Evolutionary conservation across 2,329 filamentous ascomycete species (phyloP), one percentile per base, ranked within the genome.

Genomic region (Beauveria sp.): DNA sequence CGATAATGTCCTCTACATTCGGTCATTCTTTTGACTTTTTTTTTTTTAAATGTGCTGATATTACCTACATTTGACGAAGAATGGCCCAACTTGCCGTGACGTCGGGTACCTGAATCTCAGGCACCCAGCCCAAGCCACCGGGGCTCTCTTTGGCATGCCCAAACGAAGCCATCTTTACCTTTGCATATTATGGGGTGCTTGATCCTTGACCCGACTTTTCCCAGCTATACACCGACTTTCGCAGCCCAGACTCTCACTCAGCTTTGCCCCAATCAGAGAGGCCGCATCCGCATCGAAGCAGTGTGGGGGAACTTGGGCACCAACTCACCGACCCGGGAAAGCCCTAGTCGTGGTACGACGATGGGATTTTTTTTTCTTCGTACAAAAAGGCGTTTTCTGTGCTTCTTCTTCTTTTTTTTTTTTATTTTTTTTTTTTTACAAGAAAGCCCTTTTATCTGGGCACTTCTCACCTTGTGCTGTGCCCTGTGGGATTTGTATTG

Each of bases 81-180:
- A 38, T 38, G 5, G 30, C 30, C 30, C 30, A 34, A 14, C 24
- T 16, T 34, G 26, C 42, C 5, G 26, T 45, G 4, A 38, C 28
- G 24, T 57, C 28, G 42, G 42, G 54, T 57, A 38, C 43, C 54
- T 47, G 54, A 46, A 47, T 47, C 40, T 47, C 43, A 57, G 54
- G 54, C 54, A 57, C 43, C 42, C 43, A 38, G n/a, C 54, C n/a
- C 54, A 30, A 18, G 18, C 42, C 40, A 34, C 49, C 10, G 9
- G 24, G 2, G 34, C 16, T 10, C 5, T 16, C n/a, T 34, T 38
- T 38, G 14, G 30, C 30, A 34, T 5, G 30, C 30, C 30, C 30
- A 14, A 34, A 34, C 12, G 30, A 34, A 14, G 30, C 28, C 30
- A 12, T 34, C 10, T 34, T 34, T 34, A 1, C 12, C 30, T 34